A percentile compares a stretch with the other conserved stretches of the same genome.
These are phyloP conservation scores for Aspergillus affinis DNA, from an alignment of 495 filamentous ascomycete species.

Conservation along the genomic window DNA sequence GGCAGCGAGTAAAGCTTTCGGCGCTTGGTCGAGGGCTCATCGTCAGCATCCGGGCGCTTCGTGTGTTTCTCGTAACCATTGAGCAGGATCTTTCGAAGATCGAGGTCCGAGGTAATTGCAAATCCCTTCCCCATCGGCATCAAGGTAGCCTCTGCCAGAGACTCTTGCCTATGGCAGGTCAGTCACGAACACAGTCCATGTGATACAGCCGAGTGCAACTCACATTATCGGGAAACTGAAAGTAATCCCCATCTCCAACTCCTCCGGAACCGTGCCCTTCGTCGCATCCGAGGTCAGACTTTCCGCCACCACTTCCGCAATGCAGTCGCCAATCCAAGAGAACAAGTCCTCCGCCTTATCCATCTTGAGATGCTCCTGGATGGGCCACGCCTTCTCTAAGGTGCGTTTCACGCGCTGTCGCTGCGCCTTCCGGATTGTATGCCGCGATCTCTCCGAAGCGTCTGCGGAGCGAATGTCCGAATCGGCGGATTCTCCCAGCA, in stretches of 20 bases:
- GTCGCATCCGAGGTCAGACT: conserved; percentile 47
- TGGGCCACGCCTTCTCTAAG: conserved; percentile 73
- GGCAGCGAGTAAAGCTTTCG: conserved; percentile 57
- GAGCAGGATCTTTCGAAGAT: conserved; percentile 67
- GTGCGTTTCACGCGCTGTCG: conserved; percentile 55
- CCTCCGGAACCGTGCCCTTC: conserved; percentile 45
- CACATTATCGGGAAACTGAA: conserved; percentile 88
- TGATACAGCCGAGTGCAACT: conserved; percentile 14
- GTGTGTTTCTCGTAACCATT: conserved; percentile 66
- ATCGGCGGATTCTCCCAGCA: conserved; percentile 52
- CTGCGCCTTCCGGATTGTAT: conserved; percentile 48
- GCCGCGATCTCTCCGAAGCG: conserved; percentile 37
- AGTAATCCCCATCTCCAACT: conserved; percentile 75
- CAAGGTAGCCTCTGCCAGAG: conserved; percentile 70
- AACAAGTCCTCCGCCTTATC: conserved; percentile 75
- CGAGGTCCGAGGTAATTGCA: conserved; percentile 67
- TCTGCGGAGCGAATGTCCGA: conserved; percentile 33
- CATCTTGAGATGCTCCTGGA: conserved; percentile 75
- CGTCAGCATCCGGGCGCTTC: conserved; percentile 43
- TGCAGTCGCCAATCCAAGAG: conserved; percentile 74
- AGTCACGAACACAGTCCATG: conserved; percentile 9
- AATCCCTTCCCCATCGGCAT: conserved; percentile 92
- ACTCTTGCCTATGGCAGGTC: conserved; percentile 59
- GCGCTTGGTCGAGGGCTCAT: conserved; percentile 44
- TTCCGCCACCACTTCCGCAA: conserved; percentile 67